Evolutionary conservation across 306 rosid genomes (phyloP), one percentile per base, ranked within the genome.

Genomic region (Acacia acuminata): DNA sequence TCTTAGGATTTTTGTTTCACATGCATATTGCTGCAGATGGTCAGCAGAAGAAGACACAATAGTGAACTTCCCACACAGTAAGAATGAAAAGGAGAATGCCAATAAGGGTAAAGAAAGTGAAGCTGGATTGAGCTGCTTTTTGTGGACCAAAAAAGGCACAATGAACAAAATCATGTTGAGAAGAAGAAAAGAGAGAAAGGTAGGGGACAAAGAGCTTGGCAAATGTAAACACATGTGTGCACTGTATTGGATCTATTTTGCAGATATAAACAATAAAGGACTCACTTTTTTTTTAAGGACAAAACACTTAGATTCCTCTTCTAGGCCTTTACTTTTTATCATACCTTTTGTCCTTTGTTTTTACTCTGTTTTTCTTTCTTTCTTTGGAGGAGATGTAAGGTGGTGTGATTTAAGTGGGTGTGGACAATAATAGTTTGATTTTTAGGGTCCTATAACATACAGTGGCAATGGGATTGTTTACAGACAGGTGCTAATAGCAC

Each of bases 21-120:
- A 38, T 48, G 42, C 67, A 58, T 56, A 6, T 19, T 55, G 64
- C 64, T 58, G 27, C 12, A 79, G 82, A 25, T 79, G 82, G 82
- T 7, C 48, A 51, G 82, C 82, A 51, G 75, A 79, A 68, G 76
- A 79, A 68, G 82, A 79, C 25, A 22, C 82, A 14, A 51, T 79
- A n/a, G 75, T 68, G 82, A 79, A 68, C 68, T 79, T 79, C 43
- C 82, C 82, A n/a, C 43, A 79, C 76, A 13, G 82, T 79, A 38
- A 79, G 82, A 79, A 36, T 79, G 82, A 53, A 79, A 67, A 51
- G 68, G 68, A 68, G 82, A 43, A 68, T 79, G 82, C 76, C 76
- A 79, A 79, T 79, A 38, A 68, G 74, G 68, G 42, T 79, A 16
- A 51, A 7, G 68, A 79, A 50, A 67, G 43, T 68, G 67, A 55